phyloP scores from a whole-genome alignment of 2,329 filamentous ascomycete species.

The Westerdykella ornata region DNA sequence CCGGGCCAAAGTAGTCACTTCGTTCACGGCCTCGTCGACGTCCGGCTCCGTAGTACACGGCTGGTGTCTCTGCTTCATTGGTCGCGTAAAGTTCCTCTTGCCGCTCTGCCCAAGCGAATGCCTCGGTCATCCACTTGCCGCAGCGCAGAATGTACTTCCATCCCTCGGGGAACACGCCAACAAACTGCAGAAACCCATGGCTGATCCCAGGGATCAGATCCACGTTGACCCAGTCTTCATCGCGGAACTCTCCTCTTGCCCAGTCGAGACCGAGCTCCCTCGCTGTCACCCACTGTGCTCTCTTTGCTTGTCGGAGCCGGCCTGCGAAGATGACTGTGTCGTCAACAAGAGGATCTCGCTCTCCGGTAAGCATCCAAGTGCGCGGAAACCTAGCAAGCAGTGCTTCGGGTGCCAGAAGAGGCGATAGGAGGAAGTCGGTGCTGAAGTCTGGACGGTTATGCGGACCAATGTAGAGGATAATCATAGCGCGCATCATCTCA shows the following conservation, averaged over 20 bases:
- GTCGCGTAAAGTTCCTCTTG: constrained; percentile 20
- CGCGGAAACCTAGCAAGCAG: constrained; percentile 85
- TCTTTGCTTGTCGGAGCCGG: constrained; percentile 70
- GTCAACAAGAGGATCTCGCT: constrained; percentile 90
- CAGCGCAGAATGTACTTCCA: constrained; percentile 81
- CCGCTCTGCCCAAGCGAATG: constrained; percentile 53
- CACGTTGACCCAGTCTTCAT: constrained; percentile 72
- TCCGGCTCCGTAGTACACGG: constrained; percentile 1
- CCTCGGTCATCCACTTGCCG: constrained; percentile 72
- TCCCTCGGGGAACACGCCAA: constrained; percentile 76
- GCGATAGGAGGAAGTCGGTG: constrained; percentile 84
- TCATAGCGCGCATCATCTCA: constrained; percentile 99
- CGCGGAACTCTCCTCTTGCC: constrained; percentile 54
- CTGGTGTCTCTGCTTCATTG: constrained; percentile 8
- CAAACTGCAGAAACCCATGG: constrained; percentile 92
- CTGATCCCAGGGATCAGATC: constrained; percentile 80
- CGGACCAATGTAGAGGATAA: constrained; percentile 92
- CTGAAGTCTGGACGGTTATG: constrained; percentile 89
- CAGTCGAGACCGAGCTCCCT: constrained; percentile 52
- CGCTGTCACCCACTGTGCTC: constrained; percentile 50
- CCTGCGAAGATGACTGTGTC: constrained; percentile 96
- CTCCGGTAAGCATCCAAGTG: constrained; percentile 88
- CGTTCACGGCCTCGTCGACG: constrained; percentile 52
- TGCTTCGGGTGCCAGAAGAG: constrained; percentile 78
- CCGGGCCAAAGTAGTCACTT: constrained; percentile 64